phyloP scores from a whole-genome alignment of 305 asterid genomes.

The Coffea humblotiana region DNA sequence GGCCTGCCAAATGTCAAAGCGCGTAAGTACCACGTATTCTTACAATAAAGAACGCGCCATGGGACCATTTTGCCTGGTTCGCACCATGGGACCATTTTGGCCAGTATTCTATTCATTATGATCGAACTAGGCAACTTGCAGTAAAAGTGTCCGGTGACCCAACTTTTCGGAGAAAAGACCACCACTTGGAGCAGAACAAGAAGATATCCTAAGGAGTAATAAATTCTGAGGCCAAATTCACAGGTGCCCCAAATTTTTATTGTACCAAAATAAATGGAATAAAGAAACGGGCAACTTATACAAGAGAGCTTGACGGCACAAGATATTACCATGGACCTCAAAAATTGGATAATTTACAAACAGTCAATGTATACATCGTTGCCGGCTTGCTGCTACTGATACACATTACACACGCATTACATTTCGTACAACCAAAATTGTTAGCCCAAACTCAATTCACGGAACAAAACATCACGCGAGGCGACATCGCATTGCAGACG shows the following conservation, averaged over 20 bases:
- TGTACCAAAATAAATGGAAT: neutral
- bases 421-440: constrained; percentile 2
- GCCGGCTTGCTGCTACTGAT: neutral
- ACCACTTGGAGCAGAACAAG: too few relatives aligned
- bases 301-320: neutral
- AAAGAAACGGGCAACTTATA: neutral
- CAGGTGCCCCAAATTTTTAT: too few relatives aligned
- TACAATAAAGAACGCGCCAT: neutral
- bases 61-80: too few relatives aligned
- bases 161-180: too few relatives aligned
- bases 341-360: neutral
- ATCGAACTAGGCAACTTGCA: too few relatives aligned
- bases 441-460: neutral
- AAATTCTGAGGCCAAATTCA: too few relatives aligned
- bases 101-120: neutral
- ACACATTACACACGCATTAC: too few relatives aligned
- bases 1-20: neutral
- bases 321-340: neutral
- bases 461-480: too few relatives aligned
- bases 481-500: neutral
- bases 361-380: neutral
- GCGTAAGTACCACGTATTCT: neutral
- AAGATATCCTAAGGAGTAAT: too few relatives aligned
- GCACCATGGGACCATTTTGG: neutral
- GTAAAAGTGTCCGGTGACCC: too few relatives aligned